A percentile compares a stretch with the other conserved stretches of the same genome.
Evolutionary conservation across 2,329 filamentous ascomycete genomes (phyloP).

Genomic region (Dothiorella sarmentorum): DNA sequence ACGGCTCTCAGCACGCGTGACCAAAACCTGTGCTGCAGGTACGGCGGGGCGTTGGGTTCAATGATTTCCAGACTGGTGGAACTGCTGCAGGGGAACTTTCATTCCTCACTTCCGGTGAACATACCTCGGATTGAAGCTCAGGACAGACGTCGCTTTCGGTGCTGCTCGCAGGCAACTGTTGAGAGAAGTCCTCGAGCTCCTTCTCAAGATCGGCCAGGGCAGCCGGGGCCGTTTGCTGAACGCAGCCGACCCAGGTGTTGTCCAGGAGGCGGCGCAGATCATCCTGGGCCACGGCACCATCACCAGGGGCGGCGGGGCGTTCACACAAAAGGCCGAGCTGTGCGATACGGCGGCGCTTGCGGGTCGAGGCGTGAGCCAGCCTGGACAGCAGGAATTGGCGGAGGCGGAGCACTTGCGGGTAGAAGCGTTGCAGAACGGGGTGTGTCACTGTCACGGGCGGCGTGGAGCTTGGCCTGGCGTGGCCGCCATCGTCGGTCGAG

Average conservation of each 20-base stretch:
- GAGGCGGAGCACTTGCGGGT: conserved; percentile 62
- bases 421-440: conserved; percentile 66
- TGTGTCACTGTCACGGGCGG: conserved; percentile 42
- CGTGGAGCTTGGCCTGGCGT: neutral
- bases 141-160: conserved; percentile 28
- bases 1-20: conserved; percentile 28
- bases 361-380: conserved; percentile 64
- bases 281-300: conserved; percentile 24
- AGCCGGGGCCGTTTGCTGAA: conserved; percentile 32
- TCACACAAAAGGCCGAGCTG: conserved; percentile 28
- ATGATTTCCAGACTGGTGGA: conserved; percentile 3
- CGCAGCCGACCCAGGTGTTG: conserved; percentile 60
- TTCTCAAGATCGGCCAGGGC: conserved; percentile 29
- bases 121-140: conserved; percentile 43
- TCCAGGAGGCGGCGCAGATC: conserved; percentile 62
- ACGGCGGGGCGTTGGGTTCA: conserved; percentile 18
- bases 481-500: neutral
- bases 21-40: conserved; percentile 22
- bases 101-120: conserved; percentile 21
- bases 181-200: conserved; percentile 45
- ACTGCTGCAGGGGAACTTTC: conserved; percentile 33
- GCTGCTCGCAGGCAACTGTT: conserved; percentile 38
- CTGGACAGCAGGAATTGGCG: conserved; percentile 66
- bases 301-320: conserved; percentile 8
- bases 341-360: conserved; percentile 46